phyloP scores from a whole-genome alignment of 2,329 filamentous ascomycete genomes.

The Diaporthe vexans region DNA sequence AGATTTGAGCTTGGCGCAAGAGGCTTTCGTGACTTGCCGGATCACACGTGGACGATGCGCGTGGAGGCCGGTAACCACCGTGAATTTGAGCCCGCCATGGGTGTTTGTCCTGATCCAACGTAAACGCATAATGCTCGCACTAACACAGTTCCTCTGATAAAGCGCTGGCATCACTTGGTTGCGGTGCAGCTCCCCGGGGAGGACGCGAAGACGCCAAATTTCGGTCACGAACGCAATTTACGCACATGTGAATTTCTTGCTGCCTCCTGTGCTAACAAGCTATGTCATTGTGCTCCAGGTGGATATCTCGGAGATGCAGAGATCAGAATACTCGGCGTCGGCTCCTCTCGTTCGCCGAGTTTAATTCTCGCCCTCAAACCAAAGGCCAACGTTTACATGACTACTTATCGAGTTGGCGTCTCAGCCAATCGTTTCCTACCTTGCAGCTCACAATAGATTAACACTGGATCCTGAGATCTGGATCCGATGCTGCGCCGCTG shows the following conservation, averaged over 20 bases:
- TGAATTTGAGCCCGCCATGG: background rate
- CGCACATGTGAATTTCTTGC: background rate
- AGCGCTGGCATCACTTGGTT: background rate
- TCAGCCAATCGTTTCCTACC: background rate
- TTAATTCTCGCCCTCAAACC: no score
- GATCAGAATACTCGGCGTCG: background rate
- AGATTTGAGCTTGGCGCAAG: background rate
- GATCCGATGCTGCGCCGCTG: background rate
- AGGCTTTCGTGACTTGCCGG: no score
- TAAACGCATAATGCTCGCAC: background rate
- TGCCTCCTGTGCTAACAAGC: no score
- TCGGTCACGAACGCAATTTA: background rate
- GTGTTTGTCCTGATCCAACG: background rate
- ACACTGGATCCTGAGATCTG: no score
- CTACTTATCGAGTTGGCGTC: no score
- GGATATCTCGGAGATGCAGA: background rate
- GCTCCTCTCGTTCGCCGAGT: background rate
- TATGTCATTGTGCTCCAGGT: no score
- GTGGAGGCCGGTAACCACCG: no score
- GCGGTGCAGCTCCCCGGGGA: no score
- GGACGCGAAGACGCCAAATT: background rate
- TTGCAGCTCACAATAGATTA: no score
- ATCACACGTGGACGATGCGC: no score
- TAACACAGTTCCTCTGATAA: background rate
- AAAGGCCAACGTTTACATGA: no score